Conservation (phyloP, 2,329 filamentous ascomycete genomes). For the Hirsutella thompsonii region DNA sequence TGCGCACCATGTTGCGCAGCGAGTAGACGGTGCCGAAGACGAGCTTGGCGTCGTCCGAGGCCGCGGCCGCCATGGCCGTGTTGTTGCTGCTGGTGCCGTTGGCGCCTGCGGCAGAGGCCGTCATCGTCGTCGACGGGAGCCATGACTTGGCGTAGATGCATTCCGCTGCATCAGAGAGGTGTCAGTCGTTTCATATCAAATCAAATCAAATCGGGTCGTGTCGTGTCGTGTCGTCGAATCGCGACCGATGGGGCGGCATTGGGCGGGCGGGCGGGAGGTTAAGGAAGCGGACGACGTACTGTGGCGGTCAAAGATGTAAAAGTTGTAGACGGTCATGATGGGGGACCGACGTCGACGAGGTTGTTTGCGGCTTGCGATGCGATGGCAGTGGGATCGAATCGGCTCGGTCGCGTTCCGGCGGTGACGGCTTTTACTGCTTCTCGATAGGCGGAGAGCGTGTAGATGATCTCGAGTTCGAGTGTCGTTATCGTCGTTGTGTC, state of each 20-base stretch:
- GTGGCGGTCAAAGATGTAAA: slow-evolving; percentile 98
- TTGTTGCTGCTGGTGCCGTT: background rate
- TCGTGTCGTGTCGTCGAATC: no score
- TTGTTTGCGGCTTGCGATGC: no score
- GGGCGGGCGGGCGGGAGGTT: background rate
- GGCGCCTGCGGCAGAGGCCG: slow-evolving; percentile 30
- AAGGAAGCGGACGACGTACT: slow-evolving; percentile 42
- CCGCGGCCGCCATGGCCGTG: slow-evolving; percentile 13
- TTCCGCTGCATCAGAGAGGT: slow-evolving; percentile 59
- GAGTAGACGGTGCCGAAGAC: slow-evolving; percentile 97
- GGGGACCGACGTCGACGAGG: slow-evolving; percentile 1
- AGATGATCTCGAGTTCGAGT: no score
- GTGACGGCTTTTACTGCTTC: no score
- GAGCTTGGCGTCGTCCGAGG: slow-evolving; percentile 81
- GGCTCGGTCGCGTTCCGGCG: no score
- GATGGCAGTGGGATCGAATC: no score
- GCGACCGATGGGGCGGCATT: background rate
- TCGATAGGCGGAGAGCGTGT: no score
- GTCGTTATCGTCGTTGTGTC: no score
- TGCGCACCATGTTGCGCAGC: slow-evolving; percentile 89
- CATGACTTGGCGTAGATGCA: slow-evolving; percentile 93
- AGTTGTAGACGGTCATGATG: slow-evolving; percentile 86
- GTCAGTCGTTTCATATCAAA: no score
- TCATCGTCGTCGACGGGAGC: slow-evolving; percentile 36
- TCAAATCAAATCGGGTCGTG: no score